Conservation (phyloP, 2,329 filamentous ascomycete genomes). For the Beauveria rudraprayagi region DNA sequence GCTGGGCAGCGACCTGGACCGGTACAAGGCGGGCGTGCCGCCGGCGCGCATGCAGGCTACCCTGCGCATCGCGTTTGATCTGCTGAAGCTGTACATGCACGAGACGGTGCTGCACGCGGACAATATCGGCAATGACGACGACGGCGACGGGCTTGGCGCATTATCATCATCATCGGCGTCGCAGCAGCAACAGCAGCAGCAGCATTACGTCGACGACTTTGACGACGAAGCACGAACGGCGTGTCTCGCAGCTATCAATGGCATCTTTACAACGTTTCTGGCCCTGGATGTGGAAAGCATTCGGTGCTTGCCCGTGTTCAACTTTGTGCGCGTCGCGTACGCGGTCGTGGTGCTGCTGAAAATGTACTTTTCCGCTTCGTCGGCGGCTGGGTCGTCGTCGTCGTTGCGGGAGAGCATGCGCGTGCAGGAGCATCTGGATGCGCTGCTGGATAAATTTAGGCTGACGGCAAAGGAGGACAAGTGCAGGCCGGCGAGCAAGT, state of each 20-base stretch:
- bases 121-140: constrained; percentile 39
- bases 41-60: constrained; percentile 48
- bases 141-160: constrained; percentile 36
- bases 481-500: constrained; percentile 60
- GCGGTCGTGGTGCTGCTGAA: constrained; percentile 66
- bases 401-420: constrained; percentile 50
- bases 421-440: constrained; percentile 57
- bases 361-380: constrained; percentile 59
- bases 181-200: constrained; percentile 17
- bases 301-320: constrained; percentile 60
- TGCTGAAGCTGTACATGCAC: constrained; percentile 65
- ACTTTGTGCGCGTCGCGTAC: constrained; percentile 64
- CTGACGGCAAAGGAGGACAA: constrained; percentile 54
- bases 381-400: constrained; percentile 22
- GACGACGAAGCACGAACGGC: constrained; percentile 58
- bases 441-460: constrained; percentile 60
- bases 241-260: constrained; percentile 60
- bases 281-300: constrained; percentile 50
- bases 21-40: constrained; percentile 48
- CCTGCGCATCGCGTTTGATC: constrained; percentile 54
- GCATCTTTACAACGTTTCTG: constrained; percentile 57
- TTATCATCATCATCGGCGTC: constrained; percentile 24
- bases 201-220: background rate
- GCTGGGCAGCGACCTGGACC: constrained; percentile 56
- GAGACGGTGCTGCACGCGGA: constrained; percentile 65